Conservation (phyloP, 768 basidiomycete species). For the Lentinula raphanica region DNA sequence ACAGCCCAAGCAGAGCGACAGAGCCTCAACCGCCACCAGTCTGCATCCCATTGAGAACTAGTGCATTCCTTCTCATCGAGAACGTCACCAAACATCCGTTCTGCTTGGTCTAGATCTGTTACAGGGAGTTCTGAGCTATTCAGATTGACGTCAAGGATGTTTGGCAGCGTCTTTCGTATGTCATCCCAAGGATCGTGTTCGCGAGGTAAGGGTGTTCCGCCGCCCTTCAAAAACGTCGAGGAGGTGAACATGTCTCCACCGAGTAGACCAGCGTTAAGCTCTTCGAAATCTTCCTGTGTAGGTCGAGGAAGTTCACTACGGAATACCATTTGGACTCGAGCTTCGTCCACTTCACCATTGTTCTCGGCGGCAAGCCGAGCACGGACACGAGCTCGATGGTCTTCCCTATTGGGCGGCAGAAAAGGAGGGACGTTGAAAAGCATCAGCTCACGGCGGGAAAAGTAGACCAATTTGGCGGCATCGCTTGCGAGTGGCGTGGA, state of each 20-base stretch:
- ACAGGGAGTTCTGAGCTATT: neutral
- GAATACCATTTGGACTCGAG: neutral
- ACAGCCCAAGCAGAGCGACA: slow-evolving; percentile 30
- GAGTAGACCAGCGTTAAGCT: slow-evolving; percentile 42
- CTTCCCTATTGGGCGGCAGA: slow-evolving; percentile 26
- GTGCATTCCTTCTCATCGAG: slow-evolving; percentile 22
- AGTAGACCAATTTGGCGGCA: slow-evolving; percentile 61
- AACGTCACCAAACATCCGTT: slow-evolving; percentile 6
- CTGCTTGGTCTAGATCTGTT: neutral
- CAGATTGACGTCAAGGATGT: neutral
- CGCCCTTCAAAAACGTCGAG: neutral
- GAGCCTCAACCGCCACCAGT: slow-evolving; percentile 49
- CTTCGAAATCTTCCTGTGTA: slow-evolving; percentile 55
- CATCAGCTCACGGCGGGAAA: slow-evolving; percentile 48
- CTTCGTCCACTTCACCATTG: neutral
- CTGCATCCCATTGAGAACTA: slow-evolving; percentile 49
- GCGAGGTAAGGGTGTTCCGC: neutral
- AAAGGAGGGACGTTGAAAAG: slow-evolving; percentile 38
- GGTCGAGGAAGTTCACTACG: slow-evolving; percentile 18
- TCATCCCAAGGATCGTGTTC: neutral
- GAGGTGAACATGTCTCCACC: slow-evolving; percentile 20
- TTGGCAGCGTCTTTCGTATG: neutral
- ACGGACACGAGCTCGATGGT: slow-evolving; percentile 20
- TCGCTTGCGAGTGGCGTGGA: slow-evolving; percentile 42
- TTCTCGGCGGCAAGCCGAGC: neutral